Base-by-base conservation (phyloP, 1,139 yeast species). In the Hemisphaericaspora subhashii region DNA sequence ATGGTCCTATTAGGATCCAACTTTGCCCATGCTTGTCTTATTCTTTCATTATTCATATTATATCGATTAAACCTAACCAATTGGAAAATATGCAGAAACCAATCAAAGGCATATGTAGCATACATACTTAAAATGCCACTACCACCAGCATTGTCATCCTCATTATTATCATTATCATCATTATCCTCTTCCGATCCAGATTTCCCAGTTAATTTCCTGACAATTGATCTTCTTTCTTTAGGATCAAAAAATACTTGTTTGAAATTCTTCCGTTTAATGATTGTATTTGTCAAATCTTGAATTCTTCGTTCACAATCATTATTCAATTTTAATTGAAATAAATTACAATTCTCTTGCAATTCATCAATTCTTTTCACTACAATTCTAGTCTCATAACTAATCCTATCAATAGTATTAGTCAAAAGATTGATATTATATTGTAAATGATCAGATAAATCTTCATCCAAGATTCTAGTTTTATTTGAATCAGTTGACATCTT, bases 361-460 rank as follows among this genome's bases (percentile, higher is more conserved):
- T 92, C 98, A 40, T 81, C 78, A 40, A 90, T 76, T 51, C 92
- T 79, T 39, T 83, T 81, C 30, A 75, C 75, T 16, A 92, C 71
- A 37, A 87, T 73, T 41, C 95, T 66, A 18, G 88, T 73, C 54
- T 92, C 96, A 57, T 90, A 92, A 40, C 81, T 77, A 42, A 92
- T 66, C 46, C 95, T 71, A 17, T 95, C 92, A 24, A 86, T 79
- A 31, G 84, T 68, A 2, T 86, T 79, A 26, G 81, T 80, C 33
- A 88, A 71, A 42, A 85, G 90, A 28, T 68, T 66, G 45, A 85
- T 64, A 46, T 79, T 83, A 33, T 62, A 64, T 36, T 72, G 64
- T 33, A 83, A 57, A 47, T 59, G 56, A 10, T 54, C 57, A 5
- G 58, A 51, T 18, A 67, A 50, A 25, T 63, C 66, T 42, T 60